Conservation (phyloP, 2,329 filamentous ascomycete genomes). For the Malbranchea cinnamomea region DNA sequence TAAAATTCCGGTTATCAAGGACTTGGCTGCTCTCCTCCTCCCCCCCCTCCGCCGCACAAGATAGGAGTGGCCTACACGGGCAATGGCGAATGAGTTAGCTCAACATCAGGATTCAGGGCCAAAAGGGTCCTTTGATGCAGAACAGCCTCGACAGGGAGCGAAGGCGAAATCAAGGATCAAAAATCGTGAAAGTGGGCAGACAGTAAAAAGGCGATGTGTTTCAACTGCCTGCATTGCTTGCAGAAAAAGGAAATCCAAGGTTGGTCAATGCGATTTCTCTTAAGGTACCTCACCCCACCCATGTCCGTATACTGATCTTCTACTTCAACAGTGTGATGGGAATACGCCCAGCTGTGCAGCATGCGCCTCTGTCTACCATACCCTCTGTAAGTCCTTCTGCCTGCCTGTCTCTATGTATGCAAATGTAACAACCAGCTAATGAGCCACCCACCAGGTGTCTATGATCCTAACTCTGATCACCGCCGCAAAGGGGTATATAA, state of each 20-base stretch:
- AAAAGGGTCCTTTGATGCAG: too few relatives aligned
- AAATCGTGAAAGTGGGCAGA: slow-evolving; percentile 13
- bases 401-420: background rate
- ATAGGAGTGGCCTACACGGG: too few relatives aligned
- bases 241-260: slow-evolving; percentile 62
- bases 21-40: too few relatives aligned
- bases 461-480: slow-evolving; percentile 92
- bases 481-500: slow-evolving; percentile 94
- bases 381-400: slow-evolving; percentile 19
- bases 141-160: slow-evolving; percentile 10
- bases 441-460: slow-evolving; percentile 47
- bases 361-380: slow-evolving; percentile 77
- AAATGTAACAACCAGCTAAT: slow-evolving; percentile 1
- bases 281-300: too few relatives aligned
- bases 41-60: too few relatives aligned
- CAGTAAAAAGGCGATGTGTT: slow-evolving; percentile 56
- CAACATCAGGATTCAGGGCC: too few relatives aligned
- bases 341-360: slow-evolving; percentile 83
- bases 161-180: slow-evolving; percentile 18
- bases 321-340: slow-evolving; percentile 54
- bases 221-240: slow-evolving; percentile 77
- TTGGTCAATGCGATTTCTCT: slow-evolving; percentile 13
- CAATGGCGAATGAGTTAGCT: too few relatives aligned
- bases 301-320: slow-evolving; percentile 2
- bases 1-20: too few relatives aligned